phyloP scores from a whole-genome alignment of 2,329 filamentous ascomycete species.

The Hypoxylon sp. region DNA sequence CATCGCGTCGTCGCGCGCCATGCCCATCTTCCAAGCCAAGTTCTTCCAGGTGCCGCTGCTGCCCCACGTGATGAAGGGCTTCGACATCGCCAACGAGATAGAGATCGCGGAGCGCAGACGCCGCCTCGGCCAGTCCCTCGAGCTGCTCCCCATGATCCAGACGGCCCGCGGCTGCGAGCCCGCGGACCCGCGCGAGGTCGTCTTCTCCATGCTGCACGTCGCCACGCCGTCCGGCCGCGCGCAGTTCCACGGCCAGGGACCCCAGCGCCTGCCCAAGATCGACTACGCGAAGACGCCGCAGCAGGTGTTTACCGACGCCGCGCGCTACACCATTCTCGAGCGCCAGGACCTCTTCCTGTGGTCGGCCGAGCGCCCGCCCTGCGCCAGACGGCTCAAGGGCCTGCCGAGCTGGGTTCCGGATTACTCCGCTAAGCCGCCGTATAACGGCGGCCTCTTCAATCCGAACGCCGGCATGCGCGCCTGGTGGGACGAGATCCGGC shows the following conservation, averaged over 20 bases:
- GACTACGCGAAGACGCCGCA: constrained; percentile 45
- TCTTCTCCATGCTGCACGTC: constrained; percentile 47
- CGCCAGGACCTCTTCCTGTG: constrained; percentile 47
- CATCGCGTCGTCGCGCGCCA: constrained; percentile 40
- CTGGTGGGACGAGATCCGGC: constrained; percentile 42
- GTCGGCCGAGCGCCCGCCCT: constrained; percentile 42
- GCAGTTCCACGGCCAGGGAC: constrained; percentile 31
- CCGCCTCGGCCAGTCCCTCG: constrained; percentile 42
- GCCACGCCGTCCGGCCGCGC: constrained; percentile 43
- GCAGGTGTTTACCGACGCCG: constrained; percentile 46
- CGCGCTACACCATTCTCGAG: constrained; percentile 46
- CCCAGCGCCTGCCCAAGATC: constrained; percentile 43
- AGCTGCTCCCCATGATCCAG: constrained; percentile 48
- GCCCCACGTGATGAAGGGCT: constrained; percentile 35
- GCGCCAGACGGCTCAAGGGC: constrained; percentile 35
- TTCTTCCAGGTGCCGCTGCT: constrained; percentile 43
- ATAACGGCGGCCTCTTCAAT: background rate
- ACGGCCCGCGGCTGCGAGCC: constrained; percentile 43
- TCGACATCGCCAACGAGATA: constrained; percentile 36
- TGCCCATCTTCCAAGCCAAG: constrained; percentile 40
- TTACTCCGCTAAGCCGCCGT: constrained; percentile 30
- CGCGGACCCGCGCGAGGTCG: constrained; percentile 41
- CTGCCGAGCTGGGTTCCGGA: constrained; percentile 50
- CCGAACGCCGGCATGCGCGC: constrained; percentile 33
- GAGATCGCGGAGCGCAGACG: constrained; percentile 43